Percentiles rank a stretch among this genome's conserved stretches.
These are phyloP conservation scores for Anthracocystis panici-leucophaei DNA, from an alignment of 1,284 basidiomycete species.

Conservation along the genomic window DNA sequence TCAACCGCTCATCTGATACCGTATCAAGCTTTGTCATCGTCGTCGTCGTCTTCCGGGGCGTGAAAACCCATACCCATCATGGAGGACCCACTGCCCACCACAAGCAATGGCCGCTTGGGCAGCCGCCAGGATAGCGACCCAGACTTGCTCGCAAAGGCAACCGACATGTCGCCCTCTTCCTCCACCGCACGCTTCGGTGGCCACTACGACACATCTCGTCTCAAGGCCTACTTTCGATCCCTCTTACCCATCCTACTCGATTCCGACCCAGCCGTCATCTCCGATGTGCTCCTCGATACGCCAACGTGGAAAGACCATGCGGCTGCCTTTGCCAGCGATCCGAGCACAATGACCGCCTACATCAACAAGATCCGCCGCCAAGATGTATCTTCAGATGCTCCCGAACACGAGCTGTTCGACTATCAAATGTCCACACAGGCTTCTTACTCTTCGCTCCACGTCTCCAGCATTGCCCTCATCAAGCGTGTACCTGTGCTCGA, in stretches of 20 bases:
- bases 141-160: slow-evolving; percentile 16
- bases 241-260: slow-evolving; percentile 53
- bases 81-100: slow-evolving; percentile 24
- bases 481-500: slow-evolving; percentile 89
- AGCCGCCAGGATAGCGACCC: slow-evolving; percentile 17
- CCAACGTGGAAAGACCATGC: slow-evolving; percentile 53
- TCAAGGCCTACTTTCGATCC: slow-evolving; percentile 48
- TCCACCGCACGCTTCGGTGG: slow-evolving; percentile 30
- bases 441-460: slow-evolving; percentile 82
- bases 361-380: slow-evolving; percentile 60
- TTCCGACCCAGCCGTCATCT: slow-evolving; percentile 37
- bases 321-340: slow-evolving; percentile 50
- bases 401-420: slow-evolving; percentile 41
- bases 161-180: slow-evolving; percentile 39
- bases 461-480: slow-evolving; percentile 91
- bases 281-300: slow-evolving; percentile 41
- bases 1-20: not conserved
- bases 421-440: slow-evolving; percentile 81
- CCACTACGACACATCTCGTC: slow-evolving; percentile 28
- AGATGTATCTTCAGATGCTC: slow-evolving; percentile 34
- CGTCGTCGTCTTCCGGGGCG: not conserved
- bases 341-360: slow-evolving; percentile 53
- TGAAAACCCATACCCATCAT: slow-evolving; percentile 7
- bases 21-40: not conserved
- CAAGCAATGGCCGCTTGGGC: slow-evolving; percentile 27